Base-by-base conservation (phyloP, 345 rosid species). In the Eucalyptus curtisii region DNA sequence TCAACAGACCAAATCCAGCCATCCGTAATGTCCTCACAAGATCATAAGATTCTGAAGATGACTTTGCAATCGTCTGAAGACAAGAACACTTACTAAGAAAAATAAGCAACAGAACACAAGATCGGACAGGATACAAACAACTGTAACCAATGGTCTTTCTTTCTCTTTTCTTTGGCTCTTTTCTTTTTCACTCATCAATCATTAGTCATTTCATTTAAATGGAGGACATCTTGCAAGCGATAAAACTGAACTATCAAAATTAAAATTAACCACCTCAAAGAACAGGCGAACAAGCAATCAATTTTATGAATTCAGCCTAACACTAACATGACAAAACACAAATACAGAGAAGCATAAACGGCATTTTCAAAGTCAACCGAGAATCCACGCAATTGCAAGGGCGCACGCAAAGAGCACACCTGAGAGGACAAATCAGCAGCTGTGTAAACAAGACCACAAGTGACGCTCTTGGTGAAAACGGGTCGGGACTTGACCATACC, bases 341-440 rank as follows among this genome's bases (percentile, higher is more conserved):
- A 8, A 37, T 19, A 37, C 45, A 90, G 87, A 90, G 82, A 87
- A 57, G 55, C 42, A 20, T 6, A 71, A 37, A 71, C 82, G 22
- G 82, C 82, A 71, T 71, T 71, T 2, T 71, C 82, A 71, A 33
- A 33, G 42, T 33, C 42, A 15, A 17, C 42, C 80, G 24, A 68
- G 42, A 68, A 68, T 31, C 80, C 80, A 68, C 80, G 37, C 24
- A 4, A 14, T 33, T 40, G 40, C 20, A 8, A 55, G 45, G 81
- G 82, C 45, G 82, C 11, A 40, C 45, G 6, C 45, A 40, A 37
- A 52, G 7, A 71, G 42, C 45, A 37, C 52, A 96, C 99, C 99
- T 98, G 99, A 86, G 99, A 95, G 27, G 99, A 95, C 89, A 97
- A 89, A 90, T 96, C 99, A 52, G 99, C 98, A 17, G 99, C 99